A percentile compares a stretch with the other conserved stretches of the same genome.
Conservation (phyloP, 2,329 filamentous ascomycete species). For the Fusarium continuum region DNA sequence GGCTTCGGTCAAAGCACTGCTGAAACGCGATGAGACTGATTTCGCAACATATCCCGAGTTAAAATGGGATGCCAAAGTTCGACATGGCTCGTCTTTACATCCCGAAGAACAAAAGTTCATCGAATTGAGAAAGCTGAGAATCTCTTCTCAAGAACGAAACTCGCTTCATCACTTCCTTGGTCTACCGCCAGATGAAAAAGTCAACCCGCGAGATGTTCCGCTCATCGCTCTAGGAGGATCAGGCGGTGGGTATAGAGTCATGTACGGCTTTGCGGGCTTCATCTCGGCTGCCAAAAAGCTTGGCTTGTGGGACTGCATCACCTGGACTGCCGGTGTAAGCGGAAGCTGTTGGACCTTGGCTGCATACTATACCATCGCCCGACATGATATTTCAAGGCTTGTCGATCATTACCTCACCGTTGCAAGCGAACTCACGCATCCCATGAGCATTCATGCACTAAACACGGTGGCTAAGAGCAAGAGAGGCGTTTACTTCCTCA, state of each 20-base stretch:
- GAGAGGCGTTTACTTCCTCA: slow-evolving; percentile 32
- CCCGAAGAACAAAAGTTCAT: slow-evolving; percentile 22
- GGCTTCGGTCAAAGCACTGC: slow-evolving; percentile 10
- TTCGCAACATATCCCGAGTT: slow-evolving; percentile 31
- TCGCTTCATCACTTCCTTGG: slow-evolving; percentile 23
- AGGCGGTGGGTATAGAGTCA: slow-evolving; percentile 37
- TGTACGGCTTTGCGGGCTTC: slow-evolving; percentile 39
- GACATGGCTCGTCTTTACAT: slow-evolving; percentile 24
- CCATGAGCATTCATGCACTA: slow-evolving; percentile 30
- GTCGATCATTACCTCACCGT: slow-evolving; percentile 31
- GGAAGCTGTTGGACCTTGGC: slow-evolving; percentile 40
- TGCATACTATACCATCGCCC: slow-evolving; percentile 38
- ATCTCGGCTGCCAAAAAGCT: slow-evolving; percentile 26
- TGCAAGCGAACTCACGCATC: slow-evolving; percentile 32
- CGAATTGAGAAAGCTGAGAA: slow-evolving; percentile 8
- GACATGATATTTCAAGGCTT: slow-evolving; percentile 21
- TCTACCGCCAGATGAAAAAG: slow-evolving; percentile 1
- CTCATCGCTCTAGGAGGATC: slow-evolving; percentile 36
- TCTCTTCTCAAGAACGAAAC: slow-evolving; percentile 23
- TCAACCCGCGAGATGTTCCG: slow-evolving; percentile 31
- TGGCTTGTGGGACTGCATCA: slow-evolving; percentile 34
- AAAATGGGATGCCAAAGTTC: slow-evolving; percentile 30
- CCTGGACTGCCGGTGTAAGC: slow-evolving; percentile 37
- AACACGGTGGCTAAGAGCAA: slow-evolving; percentile 28
- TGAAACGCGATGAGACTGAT: slow-evolving; percentile 24